Base-by-base conservation (phyloP, 306 rosid genomes). In the Hippophae tibetana region DNA sequence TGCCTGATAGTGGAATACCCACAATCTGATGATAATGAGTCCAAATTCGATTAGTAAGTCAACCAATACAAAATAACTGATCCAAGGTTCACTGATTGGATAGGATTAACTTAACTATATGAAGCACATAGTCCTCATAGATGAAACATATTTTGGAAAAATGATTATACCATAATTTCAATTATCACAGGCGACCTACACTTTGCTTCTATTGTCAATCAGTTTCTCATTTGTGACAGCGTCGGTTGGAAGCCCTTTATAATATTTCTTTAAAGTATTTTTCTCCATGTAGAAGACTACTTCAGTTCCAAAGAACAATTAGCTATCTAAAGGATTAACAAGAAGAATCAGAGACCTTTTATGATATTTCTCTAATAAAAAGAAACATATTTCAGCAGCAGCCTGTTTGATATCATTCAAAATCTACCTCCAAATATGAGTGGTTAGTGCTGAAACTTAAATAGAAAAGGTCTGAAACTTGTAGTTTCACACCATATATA, bases 11-110 rank as follows among this genome's bases (percentile, higher is more conserved):
- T 52, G 55, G 64, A 57, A 57, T 27, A 57, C 51, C 65, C 65
- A 63, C 69, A 69, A 54, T 63, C 64, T 57, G 75, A 63, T 51
- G 65, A 51, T 56, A 70, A 56, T 18, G 69, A 63, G 65, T 57
- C 69, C 75, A 63, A 52, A 49, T 63, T 43, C 23, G 53, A 70
- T 63, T 63, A 64, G 72, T 46, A 63, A 9, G 68, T 14, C 46
- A 2, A 43, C 41, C 10, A 63, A 51, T 52, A 63, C 61, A 44
- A 63, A 57, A 12, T 54, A 51, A 51, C 4, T 45, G 26, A 63
- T 45, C 61, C 43, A 69, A 10, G 57, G 26, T 70, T 70, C 40
- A 64, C 23, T 25, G 18, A 5, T 57, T 38, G 23, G 60, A 57
- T 42, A 63, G 10, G 27, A 25, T 13, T 47, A 48, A 47, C 7